phyloP scores from a whole-genome alignment of 495 filamentous ascomycete species.

The Daldinia vernicosa region DNA sequence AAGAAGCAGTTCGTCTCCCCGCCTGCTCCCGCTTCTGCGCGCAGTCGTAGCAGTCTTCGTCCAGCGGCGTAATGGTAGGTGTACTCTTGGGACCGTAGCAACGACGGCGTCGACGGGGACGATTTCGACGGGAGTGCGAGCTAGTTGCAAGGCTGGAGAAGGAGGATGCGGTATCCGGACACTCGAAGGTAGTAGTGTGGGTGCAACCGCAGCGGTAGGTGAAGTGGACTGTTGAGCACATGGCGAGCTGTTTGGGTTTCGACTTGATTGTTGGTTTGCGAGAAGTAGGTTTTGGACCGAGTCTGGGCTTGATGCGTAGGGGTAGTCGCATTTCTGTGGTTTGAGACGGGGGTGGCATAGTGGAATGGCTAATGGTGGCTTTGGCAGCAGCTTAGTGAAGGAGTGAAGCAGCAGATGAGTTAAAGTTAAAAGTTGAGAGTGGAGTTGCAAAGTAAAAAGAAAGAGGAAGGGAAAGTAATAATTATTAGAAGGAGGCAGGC shows the following conservation, averaged over 20 bases:
- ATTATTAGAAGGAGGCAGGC: neutral
- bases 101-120: neutral
- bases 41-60: constrained; percentile 41
- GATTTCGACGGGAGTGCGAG: neutral
- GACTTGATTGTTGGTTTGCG: neutral
- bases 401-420: neutral
- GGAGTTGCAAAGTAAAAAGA: neutral
- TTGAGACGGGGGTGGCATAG: neutral
- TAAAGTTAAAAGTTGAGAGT: too few species aligned
- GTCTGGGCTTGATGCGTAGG: neutral
- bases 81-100: neutral
- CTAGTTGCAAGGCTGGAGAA: neutral
- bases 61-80: constrained; percentile 7
- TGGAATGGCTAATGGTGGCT: too few species aligned
- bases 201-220: constrained; percentile 40
- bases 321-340: neutral
- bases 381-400: neutral
- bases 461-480: neutral
- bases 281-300: neutral
- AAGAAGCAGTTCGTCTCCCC: neutral
- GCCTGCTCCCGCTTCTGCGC: neutral
- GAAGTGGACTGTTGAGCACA: constrained; percentile 39
- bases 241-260: constrained; percentile 6
- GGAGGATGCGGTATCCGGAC: neutral
- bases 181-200: constrained; percentile 34